phyloP scores from a whole-genome alignment of 2,329 filamentous ascomycete species.

The Huntiella bhutanensis region DNA sequence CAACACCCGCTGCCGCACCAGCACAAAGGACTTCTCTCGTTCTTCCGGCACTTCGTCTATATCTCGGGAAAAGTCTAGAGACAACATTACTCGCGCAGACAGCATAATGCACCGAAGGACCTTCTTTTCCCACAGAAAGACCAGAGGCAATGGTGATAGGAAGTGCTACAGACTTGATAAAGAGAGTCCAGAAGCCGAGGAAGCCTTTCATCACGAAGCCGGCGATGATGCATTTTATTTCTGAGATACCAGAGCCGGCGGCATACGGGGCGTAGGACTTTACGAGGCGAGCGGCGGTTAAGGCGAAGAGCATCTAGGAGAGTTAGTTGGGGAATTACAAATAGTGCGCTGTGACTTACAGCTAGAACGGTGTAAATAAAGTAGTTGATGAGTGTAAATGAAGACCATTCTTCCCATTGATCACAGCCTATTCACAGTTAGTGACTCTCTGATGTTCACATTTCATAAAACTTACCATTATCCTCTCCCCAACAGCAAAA shows the following conservation, averaged over 20 bases:
- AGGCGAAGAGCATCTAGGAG: slow-evolving; percentile 53
- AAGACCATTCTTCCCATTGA: slow-evolving; percentile 81
- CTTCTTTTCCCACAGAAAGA: slow-evolving; percentile 89
- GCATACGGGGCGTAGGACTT: slow-evolving; percentile 89
- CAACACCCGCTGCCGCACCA: slow-evolving; percentile 84
- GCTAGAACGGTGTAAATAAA: slow-evolving; percentile 74
- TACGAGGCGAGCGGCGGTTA: slow-evolving; percentile 65
- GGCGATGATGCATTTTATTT: slow-evolving; percentile 98
- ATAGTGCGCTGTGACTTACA: slow-evolving; percentile 24
- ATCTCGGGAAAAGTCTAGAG: slow-evolving; percentile 80
- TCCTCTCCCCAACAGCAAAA: slow-evolving; percentile 98
- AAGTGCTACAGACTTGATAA: slow-evolving; percentile 85
- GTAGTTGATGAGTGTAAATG: slow-evolving; percentile 63
- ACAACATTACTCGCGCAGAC: slow-evolving; percentile 96
- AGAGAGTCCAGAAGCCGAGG: slow-evolving; percentile 70
- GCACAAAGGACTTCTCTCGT: slow-evolving; percentile 89
- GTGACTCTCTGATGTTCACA: neutral
- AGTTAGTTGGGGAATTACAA: slow-evolving; percentile 12
- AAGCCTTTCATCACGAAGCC: slow-evolving; percentile 99
- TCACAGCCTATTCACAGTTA: slow-evolving; percentile 40
- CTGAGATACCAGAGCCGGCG: slow-evolving; percentile 87
- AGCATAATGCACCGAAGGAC: slow-evolving; percentile 95
- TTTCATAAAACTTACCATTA: slow-evolving; percentile 32
- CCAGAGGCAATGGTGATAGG: slow-evolving; percentile 88
- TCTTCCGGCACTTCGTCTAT: slow-evolving; percentile 78